Conservation (phyloP, 73 alveolate species). For the Breviolum minutum region DNA sequence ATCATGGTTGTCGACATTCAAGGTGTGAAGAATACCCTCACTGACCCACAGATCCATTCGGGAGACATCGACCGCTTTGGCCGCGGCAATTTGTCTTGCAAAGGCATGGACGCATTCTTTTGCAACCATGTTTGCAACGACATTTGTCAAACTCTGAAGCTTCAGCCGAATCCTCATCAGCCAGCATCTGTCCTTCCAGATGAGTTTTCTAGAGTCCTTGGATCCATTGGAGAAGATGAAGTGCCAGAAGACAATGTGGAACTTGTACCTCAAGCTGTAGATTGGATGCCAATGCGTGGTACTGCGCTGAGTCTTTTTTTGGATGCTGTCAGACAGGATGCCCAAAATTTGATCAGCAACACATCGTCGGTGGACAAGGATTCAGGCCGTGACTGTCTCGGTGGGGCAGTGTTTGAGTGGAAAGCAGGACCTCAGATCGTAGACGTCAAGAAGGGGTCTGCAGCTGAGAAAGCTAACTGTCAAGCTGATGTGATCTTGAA, state of each 20-base stretch:
- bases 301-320: constrained; percentile 14
- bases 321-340: constrained; percentile 44
- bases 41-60: constrained; percentile 90
- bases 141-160: constrained; percentile 27
- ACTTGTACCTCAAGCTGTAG: not conserved
- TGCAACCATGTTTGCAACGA: constrained; percentile 2
- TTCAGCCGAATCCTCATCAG: constrained; percentile 16
- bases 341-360: constrained; percentile 1
- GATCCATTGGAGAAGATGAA: not conserved
- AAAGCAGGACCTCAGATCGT: not conserved
- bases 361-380: not conserved
- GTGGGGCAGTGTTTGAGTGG: constrained; percentile 38
- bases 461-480: constrained; percentile 45
- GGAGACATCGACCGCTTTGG: constrained; percentile 52
- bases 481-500: constrained; percentile 1
- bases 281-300: constrained; percentile 8
- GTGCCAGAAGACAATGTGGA: not conserved
- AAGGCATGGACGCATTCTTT: constrained; percentile 71
- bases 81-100: constrained; percentile 11
- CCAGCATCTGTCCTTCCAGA: not conserved
- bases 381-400: not conserved
- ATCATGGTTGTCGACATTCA: constrained; percentile 55
- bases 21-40: constrained; percentile 60
- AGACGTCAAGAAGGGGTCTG: constrained; percentile 16
- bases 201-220: not conserved